These are phyloP conservation scores for Pascua sp. DNA, from an alignment of 1,284 basidiomycete species.

Conservation along the genomic window DNA sequence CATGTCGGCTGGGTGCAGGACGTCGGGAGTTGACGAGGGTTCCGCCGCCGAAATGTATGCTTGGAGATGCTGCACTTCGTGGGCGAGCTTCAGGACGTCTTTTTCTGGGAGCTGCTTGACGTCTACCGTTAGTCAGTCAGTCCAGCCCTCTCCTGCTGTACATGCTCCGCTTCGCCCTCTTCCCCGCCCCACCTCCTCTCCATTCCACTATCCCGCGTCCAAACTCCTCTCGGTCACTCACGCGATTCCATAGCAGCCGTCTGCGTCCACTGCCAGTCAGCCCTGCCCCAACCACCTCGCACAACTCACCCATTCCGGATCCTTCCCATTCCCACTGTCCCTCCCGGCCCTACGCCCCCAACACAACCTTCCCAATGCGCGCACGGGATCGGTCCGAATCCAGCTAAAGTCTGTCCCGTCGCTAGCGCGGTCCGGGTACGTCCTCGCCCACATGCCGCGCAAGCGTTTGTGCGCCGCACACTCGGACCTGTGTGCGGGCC, in stretches of 20 bases:
- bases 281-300: background rate
- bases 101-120: slow-evolving; percentile 4
- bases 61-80: slow-evolving; percentile 38
- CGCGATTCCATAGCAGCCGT: slow-evolving; percentile 71
- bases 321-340: slow-evolving; percentile 23
- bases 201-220: too few species aligned
- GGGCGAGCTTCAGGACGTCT: slow-evolving; percentile 33
- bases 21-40: slow-evolving; percentile 2
- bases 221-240: slow-evolving; percentile 48
- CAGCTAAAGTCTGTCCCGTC: slow-evolving; percentile 30
- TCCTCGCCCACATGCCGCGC: slow-evolving; percentile 20
- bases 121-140: slow-evolving; percentile 10
- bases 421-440: slow-evolving; percentile 13
- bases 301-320: slow-evolving; percentile 60
- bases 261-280: slow-evolving; percentile 57
- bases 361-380: slow-evolving; percentile 70
- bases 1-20: slow-evolving; percentile 36
- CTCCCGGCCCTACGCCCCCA: slow-evolving; percentile 63
- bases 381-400: slow-evolving; percentile 64
- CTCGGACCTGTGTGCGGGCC: slow-evolving; percentile 71
- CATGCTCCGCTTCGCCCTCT: background rate
- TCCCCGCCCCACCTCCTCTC: too few species aligned
- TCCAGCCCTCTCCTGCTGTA: background rate
- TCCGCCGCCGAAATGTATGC: slow-evolving; percentile 35
- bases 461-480: slow-evolving; percentile 61